phyloP scores from a whole-genome alignment of 2,329 filamentous ascomycete species.

The Alternaria consortialis region DNA sequence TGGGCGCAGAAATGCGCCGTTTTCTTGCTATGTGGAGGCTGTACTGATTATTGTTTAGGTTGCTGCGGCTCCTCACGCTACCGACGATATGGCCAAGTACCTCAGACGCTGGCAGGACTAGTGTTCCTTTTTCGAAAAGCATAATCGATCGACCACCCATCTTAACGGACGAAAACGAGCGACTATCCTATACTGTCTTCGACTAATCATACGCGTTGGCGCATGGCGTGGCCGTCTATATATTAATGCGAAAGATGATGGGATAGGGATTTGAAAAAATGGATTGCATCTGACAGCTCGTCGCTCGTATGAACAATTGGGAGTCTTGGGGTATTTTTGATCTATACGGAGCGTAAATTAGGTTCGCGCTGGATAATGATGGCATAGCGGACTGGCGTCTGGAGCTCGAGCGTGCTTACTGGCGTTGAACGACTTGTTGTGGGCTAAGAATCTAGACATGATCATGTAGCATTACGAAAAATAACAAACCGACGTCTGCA shows the following conservation, averaged over 20 bases:
- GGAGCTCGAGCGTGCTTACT: constrained; percentile 12
- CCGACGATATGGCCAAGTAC: constrained; percentile 65
- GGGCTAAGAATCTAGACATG: constrained; percentile 13
- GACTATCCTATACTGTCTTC: background rate
- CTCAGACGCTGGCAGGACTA: constrained; percentile 69
- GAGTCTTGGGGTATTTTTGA: background rate
- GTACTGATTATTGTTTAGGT: constrained; percentile 54
- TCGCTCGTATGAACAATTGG: background rate
- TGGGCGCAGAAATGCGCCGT: background rate
- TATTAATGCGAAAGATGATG: background rate
- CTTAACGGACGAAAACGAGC: background rate
- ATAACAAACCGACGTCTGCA: constrained; percentile 1
- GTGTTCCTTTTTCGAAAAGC: constrained; percentile 1
- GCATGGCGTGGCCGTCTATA: background rate
- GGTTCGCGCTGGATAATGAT: background rate
- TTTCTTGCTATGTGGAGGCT: background rate
- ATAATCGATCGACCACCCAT: background rate
- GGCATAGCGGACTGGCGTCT: constrained; percentile 16
- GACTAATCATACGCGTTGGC: background rate
- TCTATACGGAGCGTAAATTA: background rate
- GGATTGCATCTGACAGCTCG: background rate
- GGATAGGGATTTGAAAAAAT: background rate
- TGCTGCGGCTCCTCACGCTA: constrained; percentile 61
- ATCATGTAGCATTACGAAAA: constrained; percentile 15
- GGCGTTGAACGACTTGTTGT: constrained; percentile 3